phyloP scores from a whole-genome alignment of 2,329 filamentous ascomycete species.

The Pezicula radicicola region DNA sequence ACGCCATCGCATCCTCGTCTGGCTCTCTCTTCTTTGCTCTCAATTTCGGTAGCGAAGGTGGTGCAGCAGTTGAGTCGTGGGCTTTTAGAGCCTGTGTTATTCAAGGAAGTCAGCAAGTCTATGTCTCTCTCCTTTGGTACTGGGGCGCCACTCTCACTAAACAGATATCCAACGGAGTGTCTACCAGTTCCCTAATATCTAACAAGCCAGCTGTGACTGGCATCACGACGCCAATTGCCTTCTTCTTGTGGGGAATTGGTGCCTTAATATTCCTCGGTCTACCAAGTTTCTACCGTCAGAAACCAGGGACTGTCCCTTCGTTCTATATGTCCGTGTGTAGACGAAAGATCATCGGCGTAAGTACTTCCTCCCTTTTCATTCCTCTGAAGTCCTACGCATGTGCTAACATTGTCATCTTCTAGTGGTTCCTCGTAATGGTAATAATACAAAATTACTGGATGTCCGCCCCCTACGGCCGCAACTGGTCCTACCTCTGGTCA shows the following conservation, averaged over 20 bases:
- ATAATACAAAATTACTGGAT: slow-evolving; percentile 67
- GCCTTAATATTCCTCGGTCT: slow-evolving; percentile 56
- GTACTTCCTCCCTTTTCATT: not conserved
- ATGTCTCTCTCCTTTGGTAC: slow-evolving; percentile 63
- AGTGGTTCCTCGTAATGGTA: slow-evolving; percentile 63
- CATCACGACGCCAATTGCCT: slow-evolving; percentile 54
- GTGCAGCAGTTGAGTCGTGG: slow-evolving; percentile 60
- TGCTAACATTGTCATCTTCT: not conserved
- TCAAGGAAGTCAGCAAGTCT: slow-evolving; percentile 65
- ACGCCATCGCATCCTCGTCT: slow-evolving; percentile 59
- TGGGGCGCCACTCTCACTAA: slow-evolving; percentile 57
- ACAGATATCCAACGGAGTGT: slow-evolving; percentile 37
- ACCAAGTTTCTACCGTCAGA: slow-evolving; percentile 63
- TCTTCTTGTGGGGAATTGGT: slow-evolving; percentile 55
- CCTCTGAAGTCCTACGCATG: not conserved
- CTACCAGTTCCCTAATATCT: slow-evolving; percentile 10
- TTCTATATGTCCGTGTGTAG: slow-evolving; percentile 61
- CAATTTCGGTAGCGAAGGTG: slow-evolving; percentile 64
- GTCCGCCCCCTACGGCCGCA: slow-evolving; percentile 62
- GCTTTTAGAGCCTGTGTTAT: slow-evolving; percentile 65
- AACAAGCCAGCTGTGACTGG: slow-evolving; percentile 26
- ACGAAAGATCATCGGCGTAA: slow-evolving; percentile 55
- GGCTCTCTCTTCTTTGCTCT: slow-evolving; percentile 65
- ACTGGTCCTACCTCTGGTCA: slow-evolving; percentile 49
- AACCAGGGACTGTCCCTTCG: slow-evolving; percentile 59